Evolutionary conservation across 768 basidiomycete species (phyloP).

Genomic region (Galerina sulciceps): DNA sequence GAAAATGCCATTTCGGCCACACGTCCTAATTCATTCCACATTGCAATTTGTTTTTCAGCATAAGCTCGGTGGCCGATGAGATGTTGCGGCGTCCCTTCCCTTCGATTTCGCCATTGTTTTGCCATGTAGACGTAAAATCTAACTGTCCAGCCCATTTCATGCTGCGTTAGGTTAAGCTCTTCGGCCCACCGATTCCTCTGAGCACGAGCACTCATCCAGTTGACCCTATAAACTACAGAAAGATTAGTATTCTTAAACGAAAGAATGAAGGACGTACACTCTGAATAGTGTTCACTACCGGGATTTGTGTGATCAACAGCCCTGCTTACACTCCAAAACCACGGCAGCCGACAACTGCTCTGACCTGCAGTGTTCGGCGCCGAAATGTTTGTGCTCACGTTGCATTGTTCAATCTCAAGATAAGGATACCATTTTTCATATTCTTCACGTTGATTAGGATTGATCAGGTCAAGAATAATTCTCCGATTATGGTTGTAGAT

Average conservation of each 20-base stretch:
- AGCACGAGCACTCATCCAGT: constrained; percentile 4
- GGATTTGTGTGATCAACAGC: no score
- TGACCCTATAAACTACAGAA: not conserved
- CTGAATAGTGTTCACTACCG: not conserved
- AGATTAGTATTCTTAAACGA: not conserved
- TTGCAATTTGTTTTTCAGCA: not conserved
- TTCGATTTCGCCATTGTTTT: not conserved
- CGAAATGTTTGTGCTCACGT: no score
- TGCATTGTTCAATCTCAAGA: no score
- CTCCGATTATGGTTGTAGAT: no score
- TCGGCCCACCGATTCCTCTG: not conserved
- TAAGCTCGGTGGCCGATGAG: not conserved
- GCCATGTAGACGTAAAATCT: constrained; percentile 7
- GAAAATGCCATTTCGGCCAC: no score
- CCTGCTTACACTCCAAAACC: no score
- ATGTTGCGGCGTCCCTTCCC: not conserved
- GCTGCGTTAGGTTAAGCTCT: not conserved
- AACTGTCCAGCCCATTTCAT: constrained; percentile 13
- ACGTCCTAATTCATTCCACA: constrained; percentile 6
- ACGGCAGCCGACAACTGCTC: no score
- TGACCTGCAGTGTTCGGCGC: no score
- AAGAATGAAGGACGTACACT: not conserved
- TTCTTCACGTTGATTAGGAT: no score
- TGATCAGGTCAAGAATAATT: no score
- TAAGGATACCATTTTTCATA: no score